Percentiles rank a stretch among this genome's conserved stretches.
These are phyloP conservation scores for Eutypa lata DNA, from an alignment of 2,329 filamentous ascomycete species.

Conservation along the genomic window DNA sequence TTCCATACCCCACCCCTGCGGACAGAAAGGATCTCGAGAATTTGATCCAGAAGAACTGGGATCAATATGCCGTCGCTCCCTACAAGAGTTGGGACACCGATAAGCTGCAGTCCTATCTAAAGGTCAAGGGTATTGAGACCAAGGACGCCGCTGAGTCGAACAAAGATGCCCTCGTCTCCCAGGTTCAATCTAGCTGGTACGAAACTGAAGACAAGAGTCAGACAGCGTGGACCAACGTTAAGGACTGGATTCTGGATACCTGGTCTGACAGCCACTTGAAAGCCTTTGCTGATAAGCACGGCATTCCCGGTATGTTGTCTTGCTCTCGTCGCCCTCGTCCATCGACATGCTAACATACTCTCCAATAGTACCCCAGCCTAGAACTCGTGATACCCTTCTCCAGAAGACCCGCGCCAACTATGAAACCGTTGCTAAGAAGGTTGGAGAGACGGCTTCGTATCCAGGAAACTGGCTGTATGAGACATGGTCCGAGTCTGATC, in stretches of 20 bases:
- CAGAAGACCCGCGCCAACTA: conserved; percentile 78
- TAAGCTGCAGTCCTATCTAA: conserved; percentile 66
- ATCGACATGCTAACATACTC: not conserved
- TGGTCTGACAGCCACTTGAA: conserved; percentile 95
- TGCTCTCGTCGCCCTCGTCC: not conserved
- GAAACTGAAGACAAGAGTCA: conserved; percentile 76
- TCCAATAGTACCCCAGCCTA: conserved; percentile 76
- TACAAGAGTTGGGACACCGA: conserved; percentile 75
- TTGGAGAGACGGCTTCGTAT: conserved; percentile 76
- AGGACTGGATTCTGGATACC: conserved; percentile 92
- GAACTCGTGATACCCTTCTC: conserved; percentile 78
- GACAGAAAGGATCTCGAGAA: conserved; percentile 94
- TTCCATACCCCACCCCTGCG: conserved; percentile 85
- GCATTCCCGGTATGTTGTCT: conserved; percentile 60
- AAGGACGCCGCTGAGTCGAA: conserved; percentile 64
- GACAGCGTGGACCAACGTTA: conserved; percentile 67
- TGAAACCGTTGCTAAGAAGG: conserved; percentile 69
- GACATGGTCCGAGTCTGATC: conserved; percentile 86
- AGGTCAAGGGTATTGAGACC: conserved; percentile 66
- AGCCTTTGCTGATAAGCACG: conserved; percentile 84
- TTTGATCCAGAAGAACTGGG: conserved; percentile 88
- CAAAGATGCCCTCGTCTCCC: conserved; percentile 64
- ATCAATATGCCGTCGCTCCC: conserved; percentile 68
- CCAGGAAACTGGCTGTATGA: conserved; percentile 94
- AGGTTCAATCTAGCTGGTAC: conserved; percentile 72